phyloP scores from a whole-genome alignment of 2,329 filamentous ascomycete genomes.

The Chaetomiaceae sp. region DNA sequence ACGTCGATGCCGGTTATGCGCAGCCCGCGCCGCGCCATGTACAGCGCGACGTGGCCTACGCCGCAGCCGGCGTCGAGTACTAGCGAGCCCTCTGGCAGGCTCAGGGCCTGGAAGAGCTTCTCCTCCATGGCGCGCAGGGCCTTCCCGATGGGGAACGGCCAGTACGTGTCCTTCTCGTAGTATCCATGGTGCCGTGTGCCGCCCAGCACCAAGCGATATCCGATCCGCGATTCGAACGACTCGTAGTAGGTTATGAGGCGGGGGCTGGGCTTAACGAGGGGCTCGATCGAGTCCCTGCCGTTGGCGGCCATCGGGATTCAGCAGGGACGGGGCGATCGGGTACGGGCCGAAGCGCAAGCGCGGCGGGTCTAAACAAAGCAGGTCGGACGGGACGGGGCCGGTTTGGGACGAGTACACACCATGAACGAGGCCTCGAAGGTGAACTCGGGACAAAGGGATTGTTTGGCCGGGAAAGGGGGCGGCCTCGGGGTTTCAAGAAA shows the following conservation, averaged over 20 bases:
- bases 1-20: constrained; percentile 47
- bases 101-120: constrained; percentile 38
- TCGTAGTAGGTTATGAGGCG: constrained; percentile 39
- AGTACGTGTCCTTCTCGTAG: constrained; percentile 41
- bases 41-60: constrained; percentile 45
- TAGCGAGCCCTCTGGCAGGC: constrained; percentile 36
- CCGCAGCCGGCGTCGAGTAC: constrained; percentile 52
- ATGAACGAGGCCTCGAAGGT: too few relatives aligned
- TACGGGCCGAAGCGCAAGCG: too few relatives aligned
- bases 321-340: too few relatives aligned
- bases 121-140: constrained; percentile 47
- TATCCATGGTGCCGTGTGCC: constrained; percentile 48
- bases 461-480: too few relatives aligned
- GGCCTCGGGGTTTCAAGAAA: too few relatives aligned
- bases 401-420: too few relatives aligned
- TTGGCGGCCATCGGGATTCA: constrained; percentile 15
- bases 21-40: constrained; percentile 41
- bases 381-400: too few relatives aligned
- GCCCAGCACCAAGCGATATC: constrained; percentile 41
- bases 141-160: constrained; percentile 43
- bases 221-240: constrained; percentile 41
- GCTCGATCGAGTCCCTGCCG: background rate
- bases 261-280: background rate
- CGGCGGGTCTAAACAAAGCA: too few relatives aligned
- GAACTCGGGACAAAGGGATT: too few relatives aligned